Conservation (phyloP, 2,329 filamentous ascomycete species). For the Pyricularia sp. region DNA sequence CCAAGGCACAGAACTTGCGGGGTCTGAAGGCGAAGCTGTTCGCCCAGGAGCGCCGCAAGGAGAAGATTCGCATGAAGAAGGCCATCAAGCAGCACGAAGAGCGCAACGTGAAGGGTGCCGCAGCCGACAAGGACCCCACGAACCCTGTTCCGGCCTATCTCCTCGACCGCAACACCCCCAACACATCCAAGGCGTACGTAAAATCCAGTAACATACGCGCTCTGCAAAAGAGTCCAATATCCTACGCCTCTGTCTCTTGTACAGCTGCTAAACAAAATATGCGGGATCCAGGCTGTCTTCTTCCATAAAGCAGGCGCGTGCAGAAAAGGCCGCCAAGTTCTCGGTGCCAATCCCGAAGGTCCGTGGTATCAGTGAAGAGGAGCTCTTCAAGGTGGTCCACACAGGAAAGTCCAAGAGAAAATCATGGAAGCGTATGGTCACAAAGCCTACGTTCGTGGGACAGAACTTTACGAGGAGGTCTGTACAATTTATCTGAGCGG, state of each 20-base stretch:
- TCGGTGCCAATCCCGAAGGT: slow-evolving; percentile 79
- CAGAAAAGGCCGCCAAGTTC: slow-evolving; percentile 91
- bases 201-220: background rate
- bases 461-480: slow-evolving; percentile 62
- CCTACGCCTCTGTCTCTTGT: slow-evolving; percentile 4
- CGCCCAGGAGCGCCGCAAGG: slow-evolving; percentile 85
- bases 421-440: slow-evolving; percentile 58
- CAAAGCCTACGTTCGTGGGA: slow-evolving; percentile 83
- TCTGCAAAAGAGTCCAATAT: background rate
- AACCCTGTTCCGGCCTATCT: slow-evolving; percentile 88
- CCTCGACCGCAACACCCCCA: slow-evolving; percentile 62
- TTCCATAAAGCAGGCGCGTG: slow-evolving; percentile 91
- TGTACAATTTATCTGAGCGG: background rate
- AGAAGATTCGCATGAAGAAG: slow-evolving; percentile 99
- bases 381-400: slow-evolving; percentile 76
- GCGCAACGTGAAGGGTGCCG: slow-evolving; percentile 82
- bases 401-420: slow-evolving; percentile 69
- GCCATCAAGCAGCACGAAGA: slow-evolving; percentile 91
- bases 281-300: slow-evolving; percentile 42
- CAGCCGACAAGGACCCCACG: slow-evolving; percentile 66
- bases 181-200: slow-evolving; percentile 21
- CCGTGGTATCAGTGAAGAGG: slow-evolving; percentile 85
- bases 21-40: slow-evolving; percentile 89
- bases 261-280: background rate
- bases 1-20: slow-evolving; percentile 87